Evolutionary conservation across 306 rosid genomes (phyloP), one percentile per base, ranked within the genome.

Genomic region (Rosa rugosa): DNA sequence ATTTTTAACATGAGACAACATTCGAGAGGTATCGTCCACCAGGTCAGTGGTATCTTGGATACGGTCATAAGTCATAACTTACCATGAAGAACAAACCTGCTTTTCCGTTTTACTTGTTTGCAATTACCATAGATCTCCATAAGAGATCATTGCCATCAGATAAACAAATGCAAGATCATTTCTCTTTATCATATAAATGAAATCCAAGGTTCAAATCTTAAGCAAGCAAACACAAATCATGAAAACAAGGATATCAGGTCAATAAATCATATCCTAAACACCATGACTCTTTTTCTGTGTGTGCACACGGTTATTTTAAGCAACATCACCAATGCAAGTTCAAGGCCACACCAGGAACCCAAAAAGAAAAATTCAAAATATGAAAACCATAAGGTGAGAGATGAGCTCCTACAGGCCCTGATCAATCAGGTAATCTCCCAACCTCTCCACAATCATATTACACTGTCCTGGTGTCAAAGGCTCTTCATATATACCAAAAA

Each of bases 391-490:
- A 68, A 14, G 73, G 10, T 47, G 80, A 67, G 77, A 67, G 82
- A 68, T 36, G 75, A 72, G 20, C 7, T 14, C 34, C 85, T 88
- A 85, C n/a, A 83, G 60, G 22, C 82, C 82, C 79, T 83, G 86
- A 9, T 89, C 87, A 67, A 81, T 53, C 27, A 89, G 85, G 78
- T 89, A 86, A 44, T 86, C 90, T 27, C 90, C 92, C 92, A 89
- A 47, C 84, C 84, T 86, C 87, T 89, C 88, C 72, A 86, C 88
- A 22, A 89, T 38, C 67, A 89, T 78, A 83, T 89, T 85, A 73
- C 89, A 83, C 60, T 81, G 89, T 63, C 86, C 89, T 16, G 89
- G 85, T 17, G 89, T 77, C 81, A 87, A 6, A 8, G 92, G 90
- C 67, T 85, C 86, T 0, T 85, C 86, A 23, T 85, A 87, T 68